Evolutionary conservation across 768 basidiomycete species (phyloP).

Genomic region (Amanita muscaria): DNA sequence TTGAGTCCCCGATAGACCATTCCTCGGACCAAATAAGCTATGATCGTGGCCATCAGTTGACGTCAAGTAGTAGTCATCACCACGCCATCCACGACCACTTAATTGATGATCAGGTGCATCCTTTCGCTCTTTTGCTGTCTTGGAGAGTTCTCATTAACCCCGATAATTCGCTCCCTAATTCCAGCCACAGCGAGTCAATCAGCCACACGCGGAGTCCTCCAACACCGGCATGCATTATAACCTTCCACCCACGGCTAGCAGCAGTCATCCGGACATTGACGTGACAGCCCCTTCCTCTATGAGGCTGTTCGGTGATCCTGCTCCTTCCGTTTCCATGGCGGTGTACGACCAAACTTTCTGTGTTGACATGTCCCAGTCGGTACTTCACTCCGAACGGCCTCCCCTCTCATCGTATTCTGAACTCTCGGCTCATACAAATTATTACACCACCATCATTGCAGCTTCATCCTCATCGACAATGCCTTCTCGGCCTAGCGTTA

Average conservation of each 20-base stretch:
- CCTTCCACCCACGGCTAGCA: too few species aligned
- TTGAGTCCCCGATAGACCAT: not conserved
- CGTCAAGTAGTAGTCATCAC: slow-evolving; percentile 2
- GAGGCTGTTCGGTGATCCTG: too few species aligned
- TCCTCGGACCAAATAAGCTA: not conserved
- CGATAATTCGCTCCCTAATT: not conserved
- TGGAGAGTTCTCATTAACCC: not conserved
- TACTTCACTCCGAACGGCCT: slow-evolving; percentile 1
- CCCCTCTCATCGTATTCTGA: slow-evolving; percentile 7
- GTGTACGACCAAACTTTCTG: not conserved
- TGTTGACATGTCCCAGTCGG: not conserved
- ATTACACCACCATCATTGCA: not conserved
- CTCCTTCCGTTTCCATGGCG: too few species aligned
- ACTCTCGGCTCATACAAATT: slow-evolving; percentile 2
- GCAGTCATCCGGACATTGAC: too few species aligned
- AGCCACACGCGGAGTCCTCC: too few species aligned
- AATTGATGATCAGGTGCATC: slow-evolving; percentile 1
- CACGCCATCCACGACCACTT: slow-evolving; percentile 5
- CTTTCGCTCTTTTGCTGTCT: not conserved
- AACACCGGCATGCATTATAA: too few species aligned
- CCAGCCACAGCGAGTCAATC: too few species aligned
- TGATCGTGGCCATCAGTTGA: not conserved
- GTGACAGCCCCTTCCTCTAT: too few species aligned
- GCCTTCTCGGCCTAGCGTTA: too few species aligned
- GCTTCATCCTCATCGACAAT: too few species aligned